Evolutionary conservation across 108 stramenopile species (phyloP).

Genomic region (Craspedostauros australis): DNA sequence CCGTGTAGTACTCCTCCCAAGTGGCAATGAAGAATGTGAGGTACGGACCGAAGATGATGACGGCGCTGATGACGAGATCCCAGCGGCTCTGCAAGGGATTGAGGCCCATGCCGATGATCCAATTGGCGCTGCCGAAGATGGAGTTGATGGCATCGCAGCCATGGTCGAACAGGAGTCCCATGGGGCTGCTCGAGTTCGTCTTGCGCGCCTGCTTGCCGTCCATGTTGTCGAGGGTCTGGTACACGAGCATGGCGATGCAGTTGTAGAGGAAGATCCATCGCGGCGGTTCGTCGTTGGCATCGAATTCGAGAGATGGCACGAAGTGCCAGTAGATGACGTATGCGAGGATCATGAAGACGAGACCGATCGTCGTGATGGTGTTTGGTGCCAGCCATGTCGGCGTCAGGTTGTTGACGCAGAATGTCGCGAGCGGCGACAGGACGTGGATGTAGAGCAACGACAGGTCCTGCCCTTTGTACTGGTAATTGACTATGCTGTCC

Average conservation of each 20-base stretch:
- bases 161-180: conserved; percentile 97
- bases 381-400: conserved; percentile 87
- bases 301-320: conserved; percentile 34
- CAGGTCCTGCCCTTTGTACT: conserved; percentile 72
- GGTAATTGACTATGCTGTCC: conserved; percentile 39
- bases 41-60: conserved; percentile 53
- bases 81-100: conserved; percentile 32
- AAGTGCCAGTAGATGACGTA: conserved; percentile 62
- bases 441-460: conserved; percentile 75
- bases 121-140: conserved; percentile 75
- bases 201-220: conserved; percentile 97
- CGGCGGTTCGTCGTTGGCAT: conserved; percentile 35
- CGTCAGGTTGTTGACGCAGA: conserved; percentile 57
- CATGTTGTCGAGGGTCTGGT: conserved; percentile 97
- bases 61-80: conserved; percentile 29
- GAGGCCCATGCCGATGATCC: conserved; percentile 60
- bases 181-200: conserved; percentile 80
- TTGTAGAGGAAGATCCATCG: conserved; percentile 79
- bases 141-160: conserved; percentile 92
- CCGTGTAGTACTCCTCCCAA: conserved; percentile 86
- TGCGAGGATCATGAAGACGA: conserved; percentile 69
- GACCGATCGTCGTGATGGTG: conserved; percentile 79
- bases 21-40: conserved; percentile 70
- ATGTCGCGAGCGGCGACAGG: conserved; percentile 78
- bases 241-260: conserved; percentile 82